phyloP scores from a whole-genome alignment of 1,284 basidiomycete species.

The Chondrostereum purpureum region DNA sequence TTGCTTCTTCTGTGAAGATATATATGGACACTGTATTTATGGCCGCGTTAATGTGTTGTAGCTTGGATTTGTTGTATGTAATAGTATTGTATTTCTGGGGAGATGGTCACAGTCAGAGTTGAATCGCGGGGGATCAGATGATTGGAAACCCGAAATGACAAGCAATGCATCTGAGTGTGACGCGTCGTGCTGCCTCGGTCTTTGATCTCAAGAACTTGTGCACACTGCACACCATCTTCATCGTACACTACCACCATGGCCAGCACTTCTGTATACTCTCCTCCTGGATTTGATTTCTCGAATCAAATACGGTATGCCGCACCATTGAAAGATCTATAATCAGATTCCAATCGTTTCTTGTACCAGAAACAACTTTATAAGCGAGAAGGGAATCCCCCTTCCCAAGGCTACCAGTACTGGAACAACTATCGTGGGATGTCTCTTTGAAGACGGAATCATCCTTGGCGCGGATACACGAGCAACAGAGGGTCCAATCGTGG shows the following conservation, averaged over 20 bases:
- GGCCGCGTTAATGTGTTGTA: too few relatives aligned
- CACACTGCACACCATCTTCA: too few relatives aligned
- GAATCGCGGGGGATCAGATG: too few relatives aligned
- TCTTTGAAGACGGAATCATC: slow-evolving; percentile 91
- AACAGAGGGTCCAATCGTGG: slow-evolving; percentile 92
- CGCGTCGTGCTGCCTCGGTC: too few relatives aligned
- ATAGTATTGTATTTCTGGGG: too few relatives aligned
- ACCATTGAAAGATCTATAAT: slow-evolving; percentile 4
- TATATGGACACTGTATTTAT: too few relatives aligned
- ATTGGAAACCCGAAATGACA: too few relatives aligned
- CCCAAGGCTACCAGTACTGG: slow-evolving; percentile 91
- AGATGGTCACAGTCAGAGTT: too few relatives aligned
- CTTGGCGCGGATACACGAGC: slow-evolving; percentile 97
- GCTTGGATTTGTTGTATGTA: too few relatives aligned
- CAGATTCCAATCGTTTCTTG: slow-evolving; percentile 9
- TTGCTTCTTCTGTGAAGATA: background rate
- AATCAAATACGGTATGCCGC: slow-evolving; percentile 54
- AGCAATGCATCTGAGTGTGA: too few relatives aligned
- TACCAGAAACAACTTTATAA: slow-evolving; percentile 73
- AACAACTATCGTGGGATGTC: slow-evolving; percentile 96
- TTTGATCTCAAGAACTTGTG: too few relatives aligned
- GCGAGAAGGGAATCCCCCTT: slow-evolving; percentile 58
- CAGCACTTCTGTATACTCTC: slow-evolving; percentile 30
- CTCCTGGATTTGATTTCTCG: slow-evolving; percentile 68
- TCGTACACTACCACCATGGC: slow-evolving; percentile 26